Base-by-base conservation (phyloP, 306 rosid genomes). In the Cicer arietinum region DNA sequence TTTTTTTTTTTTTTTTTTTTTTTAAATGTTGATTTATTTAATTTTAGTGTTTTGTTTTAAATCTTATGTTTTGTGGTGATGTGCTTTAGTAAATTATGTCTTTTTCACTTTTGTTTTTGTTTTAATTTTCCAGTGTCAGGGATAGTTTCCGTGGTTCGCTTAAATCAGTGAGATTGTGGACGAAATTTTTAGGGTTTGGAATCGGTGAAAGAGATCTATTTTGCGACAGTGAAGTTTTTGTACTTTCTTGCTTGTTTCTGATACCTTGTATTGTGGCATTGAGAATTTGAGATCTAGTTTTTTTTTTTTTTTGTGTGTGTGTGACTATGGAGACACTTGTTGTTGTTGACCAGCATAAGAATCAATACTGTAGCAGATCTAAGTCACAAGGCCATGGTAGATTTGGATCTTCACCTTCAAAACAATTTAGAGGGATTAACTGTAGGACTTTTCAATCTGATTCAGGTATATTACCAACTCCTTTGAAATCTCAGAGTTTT, bases 381-480 rank as follows among this genome's bases (percentile, higher is more conserved):
- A 83, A 89, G 88, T 30, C 89, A 7, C 79, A 84, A 13, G 84
- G 86, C 13, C 83, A 86, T 10, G 85, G 72, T 44, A 80, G 73
- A 47, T 85, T 80, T 39, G 92, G 84, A 1, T 83, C 89, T 3
- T 83, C 91, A 14, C 84, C 90, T 9, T 77, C 83, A 30, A 77
- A 79, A 53, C 86, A 64, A 35, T 89, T 84, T 69, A 10, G 73
- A 65, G 92, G 88, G 60, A 79, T 91, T 76, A 91, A 84, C 77
- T 89, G 97, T 73, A 85, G 98, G 82, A 85, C 82, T 87, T 94
- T 83, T 76, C 88, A 91, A 66, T 84, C 96, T 10, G 89, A 91
- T 37, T 67, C 81, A 39, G 92, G 96, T 67, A 71, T 93, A 22
- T 86, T 88, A 12, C 91, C 93, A 8, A 83, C 89, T 68, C 97